These are phyloP conservation scores for Adansonia grandidieri DNA, from an alignment of 441 rosid genomes.

Conservation along the genomic window DNA sequence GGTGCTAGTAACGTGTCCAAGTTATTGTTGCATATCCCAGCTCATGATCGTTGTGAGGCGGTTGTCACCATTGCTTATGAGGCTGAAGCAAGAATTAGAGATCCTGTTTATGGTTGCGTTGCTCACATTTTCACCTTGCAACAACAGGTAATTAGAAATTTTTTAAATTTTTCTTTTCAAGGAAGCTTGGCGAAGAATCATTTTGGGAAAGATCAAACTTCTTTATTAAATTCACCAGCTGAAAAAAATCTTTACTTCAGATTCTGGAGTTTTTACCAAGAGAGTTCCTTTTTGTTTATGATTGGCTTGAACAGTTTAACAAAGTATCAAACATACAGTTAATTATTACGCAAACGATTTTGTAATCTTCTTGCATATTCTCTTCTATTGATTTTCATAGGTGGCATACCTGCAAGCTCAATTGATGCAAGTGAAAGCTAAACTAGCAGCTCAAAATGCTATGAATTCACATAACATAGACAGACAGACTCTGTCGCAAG, in stretches of 20 bases:
- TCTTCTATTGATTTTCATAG: conserved; percentile 42
- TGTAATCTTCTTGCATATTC: neutral
- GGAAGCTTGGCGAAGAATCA: neutral
- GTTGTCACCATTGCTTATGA: conserved; percentile 90
- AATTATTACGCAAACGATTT: too few relatives aligned
- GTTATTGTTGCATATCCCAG: conserved; percentile 73
- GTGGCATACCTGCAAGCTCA: conserved; percentile 86
- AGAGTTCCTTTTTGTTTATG: neutral
- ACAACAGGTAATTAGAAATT: conserved; percentile 61
- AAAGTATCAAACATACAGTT: neutral
- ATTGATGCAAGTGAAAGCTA: conserved; percentile 80
- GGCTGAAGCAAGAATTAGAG: conserved; percentile 90
- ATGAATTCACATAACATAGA: conserved; percentile 33
- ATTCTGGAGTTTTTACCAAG: neutral
- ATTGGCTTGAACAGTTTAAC: neutral
- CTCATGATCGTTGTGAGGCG: conserved; percentile 85
- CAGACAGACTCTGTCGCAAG: conserved; percentile 39
- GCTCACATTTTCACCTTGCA: conserved; percentile 86
- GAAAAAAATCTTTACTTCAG: neutral
- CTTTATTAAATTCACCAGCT: neutral
- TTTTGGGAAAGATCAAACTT: neutral
- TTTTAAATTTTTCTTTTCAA: neutral
- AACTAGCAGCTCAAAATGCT: conserved; percentile 49
- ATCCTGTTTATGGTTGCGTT: conserved; percentile 94
- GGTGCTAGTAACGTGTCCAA: conserved; percentile 95